These are phyloP conservation scores for Rhodotorula sp. DNA, from an alignment of 1,284 basidiomycete genomes.

Conservation along the genomic window DNA sequence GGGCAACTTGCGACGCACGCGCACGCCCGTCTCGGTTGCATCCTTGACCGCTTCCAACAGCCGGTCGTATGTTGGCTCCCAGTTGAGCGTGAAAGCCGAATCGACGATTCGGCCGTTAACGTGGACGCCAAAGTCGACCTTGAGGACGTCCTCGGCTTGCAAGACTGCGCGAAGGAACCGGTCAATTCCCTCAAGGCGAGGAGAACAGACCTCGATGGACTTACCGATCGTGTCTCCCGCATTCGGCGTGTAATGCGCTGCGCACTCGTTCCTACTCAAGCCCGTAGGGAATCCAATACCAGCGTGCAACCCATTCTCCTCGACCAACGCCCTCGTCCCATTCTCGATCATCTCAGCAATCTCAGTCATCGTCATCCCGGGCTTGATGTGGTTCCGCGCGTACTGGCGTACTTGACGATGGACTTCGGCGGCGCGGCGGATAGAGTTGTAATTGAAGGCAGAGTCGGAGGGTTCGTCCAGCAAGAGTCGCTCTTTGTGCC, in stretches of 20 bases:
- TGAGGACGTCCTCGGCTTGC: constrained; percentile 80
- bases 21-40: constrained; percentile 86
- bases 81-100: constrained; percentile 90
- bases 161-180: constrained; percentile 59
- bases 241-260: constrained; percentile 97
- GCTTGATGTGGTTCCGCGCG: constrained; percentile 78
- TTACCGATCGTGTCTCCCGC: constrained; percentile 82
- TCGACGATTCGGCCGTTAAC: constrained; percentile 92
- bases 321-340: constrained; percentile 82
- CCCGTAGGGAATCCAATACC: constrained; percentile 98
- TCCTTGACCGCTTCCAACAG: constrained; percentile 88
- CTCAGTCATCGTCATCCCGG: constrained; percentile 92
- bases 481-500: constrained; percentile 72
- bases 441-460: constrained; percentile 67
- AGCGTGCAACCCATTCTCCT: constrained; percentile 79
- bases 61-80: constrained; percentile 85
- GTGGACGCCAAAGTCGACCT: constrained; percentile 97
- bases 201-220: constrained; percentile 42
- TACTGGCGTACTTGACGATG: constrained; percentile 85
- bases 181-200: neutral
- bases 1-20: constrained; percentile 56
- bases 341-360: constrained; percentile 94
- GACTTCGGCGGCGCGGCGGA: constrained; percentile 90
- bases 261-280: constrained; percentile 84
- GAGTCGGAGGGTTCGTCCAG: constrained; percentile 62